A percentile compares a stretch with the other conserved stretches of the same genome.
phyloP scores from a whole-genome alignment of 257 asterid species.

The Linaria vulgaris region DNA sequence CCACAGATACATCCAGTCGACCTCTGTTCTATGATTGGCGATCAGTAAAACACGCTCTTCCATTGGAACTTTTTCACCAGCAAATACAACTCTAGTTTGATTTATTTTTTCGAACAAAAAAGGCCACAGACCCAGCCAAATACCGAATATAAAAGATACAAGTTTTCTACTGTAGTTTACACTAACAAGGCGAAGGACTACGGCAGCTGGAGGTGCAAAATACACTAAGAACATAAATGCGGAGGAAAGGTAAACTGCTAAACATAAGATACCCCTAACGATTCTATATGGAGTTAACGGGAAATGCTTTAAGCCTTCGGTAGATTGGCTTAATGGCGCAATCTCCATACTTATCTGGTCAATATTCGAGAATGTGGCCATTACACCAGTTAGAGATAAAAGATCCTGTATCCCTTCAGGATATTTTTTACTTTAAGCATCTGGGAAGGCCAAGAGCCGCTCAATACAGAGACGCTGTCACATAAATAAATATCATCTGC shows the following conservation, averaged over 20 bases:
- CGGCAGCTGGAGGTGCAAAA: conserved; percentile 57
- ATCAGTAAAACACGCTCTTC: conserved; percentile 67
- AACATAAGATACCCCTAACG: conserved; percentile 65
- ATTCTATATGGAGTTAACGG: conserved; percentile 65
- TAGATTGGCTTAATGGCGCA: conserved; percentile 33
- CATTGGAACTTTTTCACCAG: conserved; percentile 75
- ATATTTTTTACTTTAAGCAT: too few relatives aligned
- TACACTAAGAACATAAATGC: conserved; percentile 74
- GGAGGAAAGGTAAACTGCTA: conserved; percentile 53
- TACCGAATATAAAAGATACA: conserved; percentile 63
- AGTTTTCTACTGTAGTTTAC: conserved; percentile 71
- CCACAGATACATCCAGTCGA: conserved; percentile 99
- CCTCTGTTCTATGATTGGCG: conserved; percentile 92
- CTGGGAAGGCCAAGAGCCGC: too few relatives aligned
- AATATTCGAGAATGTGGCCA: too few relatives aligned
- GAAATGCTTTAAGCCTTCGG: conserved; percentile 52
- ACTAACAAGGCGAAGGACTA: conserved; percentile 55
- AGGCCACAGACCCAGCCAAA: conserved; percentile 96
- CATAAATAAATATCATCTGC: too few relatives aligned
- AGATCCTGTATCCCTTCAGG: too few relatives aligned
- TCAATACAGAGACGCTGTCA: too few relatives aligned
- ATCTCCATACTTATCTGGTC: conserved; percentile 35
- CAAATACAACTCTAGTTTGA: conserved; percentile 71
- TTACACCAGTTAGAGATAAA: too few relatives aligned
- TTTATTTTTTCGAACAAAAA: conserved; percentile 85